These are phyloP conservation scores for Dactylonectria macrodidyma DNA, from an alignment of 2,329 filamentous ascomycete genomes.

Conservation along the genomic window DNA sequence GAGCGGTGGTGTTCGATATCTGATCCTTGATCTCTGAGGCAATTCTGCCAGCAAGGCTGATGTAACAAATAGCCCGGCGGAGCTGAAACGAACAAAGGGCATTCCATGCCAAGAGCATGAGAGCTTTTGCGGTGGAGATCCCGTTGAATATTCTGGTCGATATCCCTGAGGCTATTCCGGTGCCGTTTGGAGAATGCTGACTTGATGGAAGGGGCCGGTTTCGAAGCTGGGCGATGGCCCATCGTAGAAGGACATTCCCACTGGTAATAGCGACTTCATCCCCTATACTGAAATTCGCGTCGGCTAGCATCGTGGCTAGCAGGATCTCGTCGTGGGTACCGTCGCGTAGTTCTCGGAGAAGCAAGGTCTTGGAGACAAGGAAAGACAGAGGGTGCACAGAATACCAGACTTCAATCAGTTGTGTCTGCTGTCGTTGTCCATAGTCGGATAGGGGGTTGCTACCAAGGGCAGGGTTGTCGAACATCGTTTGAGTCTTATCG, in stretches of 20 bases:
- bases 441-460: conserved; percentile 50
- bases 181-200: too few species aligned
- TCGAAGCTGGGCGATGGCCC: conserved; percentile 54
- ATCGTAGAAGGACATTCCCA: conserved; percentile 52
- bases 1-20: conserved; percentile 46
- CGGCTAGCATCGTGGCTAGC: conserved; percentile 57
- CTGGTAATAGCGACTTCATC: conserved; percentile 46
- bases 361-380: conserved; percentile 59
- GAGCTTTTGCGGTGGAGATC: conserved; percentile 52
- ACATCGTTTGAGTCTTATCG: conserved; percentile 51
- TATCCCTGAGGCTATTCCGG: too few species aligned
- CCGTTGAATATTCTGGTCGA: conserved; percentile 52
- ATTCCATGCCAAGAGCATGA: conserved; percentile 56
- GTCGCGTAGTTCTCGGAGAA: conserved; percentile 55
- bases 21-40: conserved; percentile 52
- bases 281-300: conserved; percentile 54
- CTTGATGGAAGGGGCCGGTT: too few species aligned
- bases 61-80: conserved; percentile 53
- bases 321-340: conserved; percentile 56
- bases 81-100: conserved; percentile 51
- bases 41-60: conserved; percentile 52
- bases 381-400: conserved; percentile 57
- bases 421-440: conserved; percentile 51
- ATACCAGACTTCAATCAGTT: conserved; percentile 60
- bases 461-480: conserved; percentile 43